phyloP scores from a whole-genome alignment of 2,329 filamentous ascomycete species.

The Neopestalotiopsis clavispora region DNA sequence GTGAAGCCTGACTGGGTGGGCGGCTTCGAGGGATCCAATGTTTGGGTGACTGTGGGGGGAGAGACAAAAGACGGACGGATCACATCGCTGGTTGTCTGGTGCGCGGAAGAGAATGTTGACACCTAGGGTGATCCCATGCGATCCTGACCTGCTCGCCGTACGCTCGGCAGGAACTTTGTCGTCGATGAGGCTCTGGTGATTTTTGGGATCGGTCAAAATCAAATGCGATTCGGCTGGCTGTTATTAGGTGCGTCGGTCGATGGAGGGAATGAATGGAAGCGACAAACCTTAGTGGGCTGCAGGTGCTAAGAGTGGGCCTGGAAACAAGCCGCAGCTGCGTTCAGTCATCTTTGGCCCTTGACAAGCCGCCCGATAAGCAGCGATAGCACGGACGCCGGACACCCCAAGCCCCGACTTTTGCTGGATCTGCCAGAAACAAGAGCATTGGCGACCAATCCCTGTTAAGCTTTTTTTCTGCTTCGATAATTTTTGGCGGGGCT shows the following conservation, averaged over 20 bases:
- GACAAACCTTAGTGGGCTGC: slow-evolving; percentile 8
- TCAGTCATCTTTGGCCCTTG: not conserved
- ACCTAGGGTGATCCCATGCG: slow-evolving; percentile 7
- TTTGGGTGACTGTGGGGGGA: slow-evolving; percentile 8
- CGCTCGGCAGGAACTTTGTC: not conserved
- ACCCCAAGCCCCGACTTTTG: not conserved
- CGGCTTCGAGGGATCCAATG: slow-evolving; percentile 4
- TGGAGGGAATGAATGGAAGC: not conserved
- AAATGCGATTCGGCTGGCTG: slow-evolving; percentile 9
- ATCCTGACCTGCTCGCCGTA: not conserved
- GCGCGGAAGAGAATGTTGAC: not conserved
- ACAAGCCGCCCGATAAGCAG: slow-evolving; percentile 8
- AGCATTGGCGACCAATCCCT: slow-evolving; percentile 3
- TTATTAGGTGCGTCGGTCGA: slow-evolving; percentile 10
- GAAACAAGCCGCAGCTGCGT: not conserved
- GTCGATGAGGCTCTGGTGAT: not conserved
- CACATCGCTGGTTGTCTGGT: slow-evolving; percentile 6
- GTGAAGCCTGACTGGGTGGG: slow-evolving; percentile 4
- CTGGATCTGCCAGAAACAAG: not conserved
- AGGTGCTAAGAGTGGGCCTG: slow-evolving; percentile 11
- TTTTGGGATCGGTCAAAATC: slow-evolving; percentile 9
- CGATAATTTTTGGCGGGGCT: not conserved
- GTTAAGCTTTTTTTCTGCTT: not conserved
- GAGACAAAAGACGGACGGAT: slow-evolving; percentile 3
- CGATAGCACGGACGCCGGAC: slow-evolving; percentile 9